Base-by-base conservation (phyloP, 2,329 filamentous ascomycete genomes). In the Purpureocillium takamizusanense region DNA sequence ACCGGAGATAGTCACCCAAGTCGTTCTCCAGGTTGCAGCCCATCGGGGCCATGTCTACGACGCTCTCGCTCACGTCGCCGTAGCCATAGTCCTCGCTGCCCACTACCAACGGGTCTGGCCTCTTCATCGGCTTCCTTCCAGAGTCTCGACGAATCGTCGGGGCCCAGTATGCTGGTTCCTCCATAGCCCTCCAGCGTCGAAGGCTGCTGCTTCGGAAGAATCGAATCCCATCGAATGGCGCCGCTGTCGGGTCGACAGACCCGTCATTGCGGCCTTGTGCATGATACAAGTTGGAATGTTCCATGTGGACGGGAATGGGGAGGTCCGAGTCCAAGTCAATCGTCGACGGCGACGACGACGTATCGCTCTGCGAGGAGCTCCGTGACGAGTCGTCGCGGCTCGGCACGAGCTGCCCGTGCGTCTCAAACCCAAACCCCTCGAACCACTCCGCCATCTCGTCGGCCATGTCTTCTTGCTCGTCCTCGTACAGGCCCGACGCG, bases 11-110 rank as follows among this genome's bases (percentile, higher is more conserved):
- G 43, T 78, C 74, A 2, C 70, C 71, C 30, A 79, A 51, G 49
- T 79, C 76, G 43, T 77, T 71, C 10, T 67, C 66, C 3, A 80
- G 60, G 45, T 80, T 80, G 50, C 70, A 78, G 0, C 74, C 74
- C 75, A 80, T 78, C 1, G 74, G 70, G 38, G 74, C 66, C 9
- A 62, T 51, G 37, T 64, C 61, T 23, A 59, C 44, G 18, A 53
- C 43, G 28, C 51, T 48, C 21, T 45, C 41, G 23, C 45, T 16
- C 10, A 35, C 32, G 15, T 35, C 33, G 7, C 29, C 32, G 15
- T 35, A 30, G 7, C 29, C 36, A 7, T 32, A 25, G 25, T 61
- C 59, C 17, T 60, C 61, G 28, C 56, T 58, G 18, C 57, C 59
- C 30, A 71, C 60, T 15, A 74, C 56, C 21, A 62, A 51, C 10